Evolutionary conservation across 169 alveolate species (phyloP).

Genomic region (Cytauxzoon felis): DNA sequence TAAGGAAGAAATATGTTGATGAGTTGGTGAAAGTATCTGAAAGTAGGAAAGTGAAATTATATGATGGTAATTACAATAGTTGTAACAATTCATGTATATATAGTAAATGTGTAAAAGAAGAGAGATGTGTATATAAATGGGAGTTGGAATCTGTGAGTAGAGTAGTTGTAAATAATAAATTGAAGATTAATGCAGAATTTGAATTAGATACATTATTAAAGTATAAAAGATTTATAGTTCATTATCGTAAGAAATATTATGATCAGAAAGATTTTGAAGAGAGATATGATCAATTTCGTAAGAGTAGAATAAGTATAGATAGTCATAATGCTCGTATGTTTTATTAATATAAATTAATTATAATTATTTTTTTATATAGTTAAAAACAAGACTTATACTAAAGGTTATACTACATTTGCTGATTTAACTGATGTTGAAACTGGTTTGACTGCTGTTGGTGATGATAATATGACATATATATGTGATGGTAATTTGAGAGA

Average conservation of each 20-base stretch:
- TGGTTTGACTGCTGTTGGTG: neutral
- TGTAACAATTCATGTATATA: neutral
- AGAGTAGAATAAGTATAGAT: constrained; percentile 29
- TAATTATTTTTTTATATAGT: constrained; percentile 7
- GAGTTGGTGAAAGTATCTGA: no score
- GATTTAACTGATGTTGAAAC: constrained; percentile 4
- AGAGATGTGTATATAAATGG: constrained; percentile 17
- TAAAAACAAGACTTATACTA: constrained; percentile 24
- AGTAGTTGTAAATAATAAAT: neutral
- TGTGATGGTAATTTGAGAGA: neutral
- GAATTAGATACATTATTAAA: constrained; percentile 38
- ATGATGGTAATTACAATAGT: neutral
- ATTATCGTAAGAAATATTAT: constrained; percentile 8
- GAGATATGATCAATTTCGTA: constrained; percentile 28
- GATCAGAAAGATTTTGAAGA: constrained; percentile 29
- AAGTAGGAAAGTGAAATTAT: no score
- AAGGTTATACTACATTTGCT: constrained; percentile 16
- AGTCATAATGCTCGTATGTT: constrained; percentile 38
- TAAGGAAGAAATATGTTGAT: no score
- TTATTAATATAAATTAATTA: neutral
- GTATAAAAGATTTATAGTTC: constrained; percentile 32
- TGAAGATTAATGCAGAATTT: neutral
- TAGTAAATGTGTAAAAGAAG: neutral
- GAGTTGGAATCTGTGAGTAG: constrained; percentile 4
- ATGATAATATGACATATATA: neutral